Base-by-base conservation (phyloP, 2,329 filamentous ascomycete species). In the Pseudocercospora eumusae region DNA sequence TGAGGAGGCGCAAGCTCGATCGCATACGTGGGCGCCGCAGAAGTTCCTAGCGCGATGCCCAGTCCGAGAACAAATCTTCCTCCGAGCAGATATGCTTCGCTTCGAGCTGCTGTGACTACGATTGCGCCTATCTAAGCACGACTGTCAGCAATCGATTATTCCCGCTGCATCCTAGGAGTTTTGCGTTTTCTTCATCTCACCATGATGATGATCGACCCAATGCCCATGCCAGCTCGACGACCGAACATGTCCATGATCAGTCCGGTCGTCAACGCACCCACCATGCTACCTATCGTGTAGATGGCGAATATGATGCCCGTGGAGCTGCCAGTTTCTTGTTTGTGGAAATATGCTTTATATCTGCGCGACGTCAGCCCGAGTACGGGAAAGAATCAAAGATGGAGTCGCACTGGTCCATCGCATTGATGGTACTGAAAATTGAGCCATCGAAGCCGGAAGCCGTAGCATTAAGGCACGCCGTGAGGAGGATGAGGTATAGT, bases 251-350 rank as follows among this genome's bases (percentile, higher is more conserved):
- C 64, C 49, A 47, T 56, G 13, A 77, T 77, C 4, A 79, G 78
- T 1, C 79, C 80, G 1, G 78, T 78, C 25, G 73, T 70, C 42
- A 80, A 78, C 7, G 78, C 77, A 0, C 76, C 79, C 4, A 75
- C 73, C 10, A 81, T 71, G 58, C 79, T 80, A n/a, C 76, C 80
- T 47, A 81, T 79, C 1, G 76, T 80, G 67, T 81, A 82, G 56
- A 82, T 82, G 33, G 80, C 79, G 57, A 78, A 82, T 8, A 81
- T 78, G 49, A 82, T 80, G 20, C 80, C 80, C 5, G 80, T 81
- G 8, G 60, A 58, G 36, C 47, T 55, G 31, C 60, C 60, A 3
- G 60, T 62, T 31, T 62, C 60, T 44, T 62, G 45, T 21, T 62
- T 58, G 36, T 62, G 60, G 23, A 62, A 62, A 21, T 58, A 62